phyloP scores from a whole-genome alignment of 1,139 yeast species.

The Kodamaea arcana region DNA sequence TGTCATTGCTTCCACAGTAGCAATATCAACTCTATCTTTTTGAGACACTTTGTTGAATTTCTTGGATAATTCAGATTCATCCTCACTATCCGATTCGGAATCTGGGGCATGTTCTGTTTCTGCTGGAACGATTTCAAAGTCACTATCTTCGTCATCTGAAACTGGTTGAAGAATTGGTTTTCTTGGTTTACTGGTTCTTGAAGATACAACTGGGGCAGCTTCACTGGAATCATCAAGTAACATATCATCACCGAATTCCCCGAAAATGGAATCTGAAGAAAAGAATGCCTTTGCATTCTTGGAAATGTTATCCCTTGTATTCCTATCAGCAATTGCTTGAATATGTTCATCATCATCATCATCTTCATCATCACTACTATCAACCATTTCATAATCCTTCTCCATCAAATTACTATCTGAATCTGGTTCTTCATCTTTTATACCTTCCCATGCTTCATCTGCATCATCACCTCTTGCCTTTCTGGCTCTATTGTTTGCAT shows the following conservation, averaged over 20 bases:
- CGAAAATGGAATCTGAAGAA: slow-evolving; percentile 70
- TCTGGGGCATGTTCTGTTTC: slow-evolving; percentile 11
- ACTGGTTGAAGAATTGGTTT: slow-evolving; percentile 1
- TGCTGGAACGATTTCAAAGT: slow-evolving; percentile 19
- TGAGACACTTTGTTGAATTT: slow-evolving; percentile 40
- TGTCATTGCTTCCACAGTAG: slow-evolving; percentile 97
- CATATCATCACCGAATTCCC: slow-evolving; percentile 51
- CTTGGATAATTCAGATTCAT: slow-evolving; percentile 33
- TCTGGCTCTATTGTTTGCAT: slow-evolving; percentile 77
- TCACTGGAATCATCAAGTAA: slow-evolving; percentile 15
- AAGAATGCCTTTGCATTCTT: slow-evolving; percentile 73
- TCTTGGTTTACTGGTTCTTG: background rate
- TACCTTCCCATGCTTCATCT: slow-evolving; percentile 88
- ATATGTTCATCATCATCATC: slow-evolving; percentile 77
- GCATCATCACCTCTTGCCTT: slow-evolving; percentile 75
- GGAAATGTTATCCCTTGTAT: slow-evolving; percentile 53
- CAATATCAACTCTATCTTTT: slow-evolving; percentile 68
- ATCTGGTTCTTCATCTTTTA: slow-evolving; percentile 43
- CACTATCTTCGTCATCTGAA: slow-evolving; percentile 12
- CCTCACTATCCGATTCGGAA: slow-evolving; percentile 39
- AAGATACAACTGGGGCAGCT: background rate
- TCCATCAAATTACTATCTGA: slow-evolving; percentile 37
- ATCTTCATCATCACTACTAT: slow-evolving; percentile 42
- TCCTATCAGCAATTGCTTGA: slow-evolving; percentile 53
- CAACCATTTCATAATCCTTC: slow-evolving; percentile 44